Conservation (phyloP, 2,329 filamentous ascomycete species). For the Volutella citrinella region DNA sequence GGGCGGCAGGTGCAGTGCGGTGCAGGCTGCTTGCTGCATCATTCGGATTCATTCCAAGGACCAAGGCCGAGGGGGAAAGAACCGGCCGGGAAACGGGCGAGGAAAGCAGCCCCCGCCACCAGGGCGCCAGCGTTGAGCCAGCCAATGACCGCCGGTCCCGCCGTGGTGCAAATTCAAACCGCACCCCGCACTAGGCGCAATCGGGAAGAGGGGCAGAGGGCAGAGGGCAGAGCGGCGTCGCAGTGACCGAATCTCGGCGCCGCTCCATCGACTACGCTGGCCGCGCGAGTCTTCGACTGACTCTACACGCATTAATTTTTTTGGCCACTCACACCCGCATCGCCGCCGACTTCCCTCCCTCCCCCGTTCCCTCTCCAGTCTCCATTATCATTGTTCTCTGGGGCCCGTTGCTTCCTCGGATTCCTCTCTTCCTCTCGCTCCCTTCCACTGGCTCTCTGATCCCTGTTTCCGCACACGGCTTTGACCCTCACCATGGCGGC, state of each 20-base stretch:
- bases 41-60: too few relatives aligned
- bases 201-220: slow-evolving; percentile 20
- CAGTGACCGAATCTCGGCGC: slow-evolving; percentile 16
- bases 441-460: background rate
- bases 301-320: slow-evolving; percentile 9
- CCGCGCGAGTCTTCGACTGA: slow-evolving; percentile 1
- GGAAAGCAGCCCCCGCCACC: too few relatives aligned
- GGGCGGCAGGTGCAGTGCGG: too few relatives aligned
- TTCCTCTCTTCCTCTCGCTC: slow-evolving; percentile 1
- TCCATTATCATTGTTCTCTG: too few relatives aligned
- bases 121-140: too few relatives aligned
- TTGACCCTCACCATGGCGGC: slow-evolving; percentile 39
- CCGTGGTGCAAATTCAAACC: slow-evolving; percentile 1
- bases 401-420: too few relatives aligned
- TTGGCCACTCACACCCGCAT: background rate
- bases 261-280: slow-evolving; percentile 4
- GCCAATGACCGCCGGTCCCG: slow-evolving; percentile 1
- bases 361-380: too few relatives aligned
- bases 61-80: too few relatives aligned
- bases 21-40: too few relatives aligned
- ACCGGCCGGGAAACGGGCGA: too few relatives aligned
- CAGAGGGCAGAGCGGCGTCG: background rate
- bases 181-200: slow-evolving; percentile 28
- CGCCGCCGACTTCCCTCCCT: background rate
- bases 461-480: too few relatives aligned